phyloP scores from a whole-genome alignment of 148 eudicot species.

The Rhododendron mucronatum region DNA sequence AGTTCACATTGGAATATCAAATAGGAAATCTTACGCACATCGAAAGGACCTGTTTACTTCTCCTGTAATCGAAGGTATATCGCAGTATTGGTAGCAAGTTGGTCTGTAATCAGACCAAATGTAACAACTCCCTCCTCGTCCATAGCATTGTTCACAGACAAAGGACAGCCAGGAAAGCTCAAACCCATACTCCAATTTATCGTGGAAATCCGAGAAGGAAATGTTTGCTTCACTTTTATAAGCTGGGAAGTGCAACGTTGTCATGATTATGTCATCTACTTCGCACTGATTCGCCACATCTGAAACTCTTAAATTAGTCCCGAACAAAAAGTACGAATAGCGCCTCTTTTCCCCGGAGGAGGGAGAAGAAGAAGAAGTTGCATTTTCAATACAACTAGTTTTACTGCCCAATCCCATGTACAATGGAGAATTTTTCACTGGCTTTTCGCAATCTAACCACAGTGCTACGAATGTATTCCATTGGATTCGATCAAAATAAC shows the following conservation, averaged over 20 bases:
- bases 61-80: no score
- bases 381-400: background rate
- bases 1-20: no score
- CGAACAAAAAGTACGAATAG: background rate
- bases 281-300: background rate
- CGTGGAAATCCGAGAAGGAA: background rate
- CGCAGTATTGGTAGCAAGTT: no score
- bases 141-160: background rate
- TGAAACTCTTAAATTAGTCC: background rate
- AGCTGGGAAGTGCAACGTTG: background rate
- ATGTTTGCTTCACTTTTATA: background rate
- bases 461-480: background rate
- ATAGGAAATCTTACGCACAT: no score
- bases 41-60: no score
- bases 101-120: no score
- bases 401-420: no score
- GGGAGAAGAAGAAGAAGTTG: background rate
- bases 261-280: background rate
- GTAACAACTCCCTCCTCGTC: no score
- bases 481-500: accelerated
- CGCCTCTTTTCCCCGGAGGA: background rate
- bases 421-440: background rate
- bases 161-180: background rate
- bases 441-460: background rate
- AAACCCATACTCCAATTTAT: background rate